Conservation (phyloP, 2,329 filamentous ascomycete species). For the Venturia effusa region DNA sequence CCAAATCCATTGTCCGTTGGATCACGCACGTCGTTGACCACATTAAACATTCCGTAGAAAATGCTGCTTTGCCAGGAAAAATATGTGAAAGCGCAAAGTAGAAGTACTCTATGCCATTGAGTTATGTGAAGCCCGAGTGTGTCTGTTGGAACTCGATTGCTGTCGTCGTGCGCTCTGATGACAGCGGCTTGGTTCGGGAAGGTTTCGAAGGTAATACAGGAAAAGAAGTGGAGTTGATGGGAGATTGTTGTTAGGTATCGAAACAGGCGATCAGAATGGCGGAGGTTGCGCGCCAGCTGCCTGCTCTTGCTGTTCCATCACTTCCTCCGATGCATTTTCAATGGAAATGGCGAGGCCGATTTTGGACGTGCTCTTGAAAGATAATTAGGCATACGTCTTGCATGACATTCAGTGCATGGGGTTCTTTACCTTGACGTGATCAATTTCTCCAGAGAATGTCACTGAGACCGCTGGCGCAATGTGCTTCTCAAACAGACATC, state of each 20-base stretch:
- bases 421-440: slow-evolving; percentile 77
- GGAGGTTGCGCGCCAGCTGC: slow-evolving; percentile 22
- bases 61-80: not conserved
- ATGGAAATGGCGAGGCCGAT: slow-evolving; percentile 80
- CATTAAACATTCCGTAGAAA: not conserved
- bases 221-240: slow-evolving; percentile 5
- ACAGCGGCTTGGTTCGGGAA: not conserved
- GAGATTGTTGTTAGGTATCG: not conserved
- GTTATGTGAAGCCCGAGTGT: not conserved
- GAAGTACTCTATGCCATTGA: not conserved
- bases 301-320: slow-evolving; percentile 30
- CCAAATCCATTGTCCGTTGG: not conserved
- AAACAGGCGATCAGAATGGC: slow-evolving; percentile 24
- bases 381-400: slow-evolving; percentile 18
- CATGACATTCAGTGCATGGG: not conserved
- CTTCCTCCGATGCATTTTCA: slow-evolving; percentile 29
- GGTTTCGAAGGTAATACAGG: not conserved
- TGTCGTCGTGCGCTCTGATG: not conserved
- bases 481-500: slow-evolving; percentile 88
- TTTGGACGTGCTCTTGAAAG: slow-evolving; percentile 75
- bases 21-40: not conserved
- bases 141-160: not conserved
- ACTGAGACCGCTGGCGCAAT: slow-evolving; percentile 86
- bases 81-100: not conserved
- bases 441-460: slow-evolving; percentile 92